Evolutionary conservation across 257 asterid genomes (phyloP), one percentile per base, ranked within the genome.

Genomic region (Fraxinus excelsior): DNA sequence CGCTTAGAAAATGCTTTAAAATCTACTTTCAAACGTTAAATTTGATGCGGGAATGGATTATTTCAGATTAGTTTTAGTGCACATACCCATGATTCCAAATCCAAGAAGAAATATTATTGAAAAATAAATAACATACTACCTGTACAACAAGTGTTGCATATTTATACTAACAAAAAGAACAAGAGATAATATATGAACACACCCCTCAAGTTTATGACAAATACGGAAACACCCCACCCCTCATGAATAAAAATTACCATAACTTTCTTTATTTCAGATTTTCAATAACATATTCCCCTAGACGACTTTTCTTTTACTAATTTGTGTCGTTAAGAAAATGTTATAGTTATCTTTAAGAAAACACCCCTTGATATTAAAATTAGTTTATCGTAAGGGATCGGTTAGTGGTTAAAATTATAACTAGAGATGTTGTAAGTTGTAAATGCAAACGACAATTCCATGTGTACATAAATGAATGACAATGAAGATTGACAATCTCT

Each of bases 11-110:
- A 74, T 51, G 78, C 75, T 68, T 32, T 78, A 79, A 78, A 74
- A 76, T 78, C 51, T 53, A 23, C 34, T 13, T 66, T 51, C 18
- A 34, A 70, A 69, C 49, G 53, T 32, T 37, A 80, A 77, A 71
- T 29, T 79, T 74, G 78, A 86, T 84, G 86, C 74, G 86, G 78
- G 78, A 19, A 72, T 34, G 11, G 80, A 71, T 78, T 71, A 62
- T 25, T 19, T 77, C 70, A 85, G 86, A 84, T 79, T 84, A 80
- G 81, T 80, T 81, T 80, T 80, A 82, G 82, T 77, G 86, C 74
- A 79, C 65, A 76, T 60, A 80, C 80, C 87, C 83, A 82, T 78
- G 83, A 84, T 80, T 70, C 70, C 80, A 74, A 53, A 53, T 26
- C 64, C 10, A 74, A 60, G 46, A 68, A 72, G 71, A 77, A 78